Conservation (phyloP, 192 early-diverging fungal genomes). For the Backusella parvicylindrica region DNA sequence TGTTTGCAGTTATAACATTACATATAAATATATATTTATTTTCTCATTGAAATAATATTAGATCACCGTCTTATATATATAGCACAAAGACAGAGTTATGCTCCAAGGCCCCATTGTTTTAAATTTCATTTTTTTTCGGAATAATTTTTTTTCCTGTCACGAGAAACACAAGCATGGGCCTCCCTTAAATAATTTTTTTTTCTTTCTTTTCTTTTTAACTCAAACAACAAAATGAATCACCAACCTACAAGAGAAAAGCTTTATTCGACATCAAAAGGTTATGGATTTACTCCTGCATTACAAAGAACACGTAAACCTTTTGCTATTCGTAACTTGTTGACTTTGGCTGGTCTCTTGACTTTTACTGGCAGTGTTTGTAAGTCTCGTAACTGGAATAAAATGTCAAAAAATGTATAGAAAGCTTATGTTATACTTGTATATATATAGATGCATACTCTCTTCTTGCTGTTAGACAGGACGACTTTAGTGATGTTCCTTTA, state of each 20-base stretch:
- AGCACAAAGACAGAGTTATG: neutral
- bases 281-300: constrained; percentile 51
- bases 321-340: constrained; percentile 44
- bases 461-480: constrained; percentile 70
- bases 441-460: constrained; percentile 66
- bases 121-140: neutral
- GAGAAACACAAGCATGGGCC: neutral
- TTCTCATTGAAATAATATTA: too few relatives aligned
- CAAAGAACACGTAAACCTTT: constrained; percentile 54
- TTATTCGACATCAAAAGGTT: constrained; percentile 35
- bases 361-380: constrained; percentile 55
- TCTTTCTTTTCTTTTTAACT: neutral
- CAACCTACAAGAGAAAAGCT: constrained; percentile 27
- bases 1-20: too few relatives aligned
- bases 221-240: neutral
- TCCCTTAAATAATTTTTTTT: neutral
- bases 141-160: neutral
- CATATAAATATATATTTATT: too few relatives aligned
- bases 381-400: too few relatives aligned
- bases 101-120: too few relatives aligned
- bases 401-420: neutral
- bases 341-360: constrained; percentile 43
- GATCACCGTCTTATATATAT: too few relatives aligned
- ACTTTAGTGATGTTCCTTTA: constrained; percentile 71
- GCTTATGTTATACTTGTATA: neutral